Conservation (phyloP, 2,329 filamentous ascomycete species). For the Pseudopithomyces chartarum region DNA sequence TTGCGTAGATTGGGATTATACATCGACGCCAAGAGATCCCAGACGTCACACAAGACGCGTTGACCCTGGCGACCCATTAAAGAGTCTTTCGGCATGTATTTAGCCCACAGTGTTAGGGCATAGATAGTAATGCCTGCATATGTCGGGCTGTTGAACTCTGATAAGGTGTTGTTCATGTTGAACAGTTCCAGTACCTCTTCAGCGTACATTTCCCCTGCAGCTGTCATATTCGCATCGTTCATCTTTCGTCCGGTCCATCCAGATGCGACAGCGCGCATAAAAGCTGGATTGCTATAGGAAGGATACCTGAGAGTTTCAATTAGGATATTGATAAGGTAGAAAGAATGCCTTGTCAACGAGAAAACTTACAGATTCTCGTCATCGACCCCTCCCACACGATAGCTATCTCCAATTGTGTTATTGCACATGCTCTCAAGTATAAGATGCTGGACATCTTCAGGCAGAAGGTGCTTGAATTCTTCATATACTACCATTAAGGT, state of each 20-base stretch:
- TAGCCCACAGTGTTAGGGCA: slow-evolving; percentile 58
- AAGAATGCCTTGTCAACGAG: no score
- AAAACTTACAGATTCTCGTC: slow-evolving; percentile 59
- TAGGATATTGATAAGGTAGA: background rate
- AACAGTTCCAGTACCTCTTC: slow-evolving; percentile 54
- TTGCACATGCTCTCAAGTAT: slow-evolving; percentile 53
- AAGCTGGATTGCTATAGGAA: slow-evolving; percentile 59
- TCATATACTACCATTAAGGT: slow-evolving; percentile 60
- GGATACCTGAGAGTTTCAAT: slow-evolving; percentile 33
- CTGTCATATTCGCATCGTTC: slow-evolving; percentile 60
- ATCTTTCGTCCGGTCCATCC: slow-evolving; percentile 60
- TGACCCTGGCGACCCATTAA: slow-evolving; percentile 47
- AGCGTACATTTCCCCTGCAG: slow-evolving; percentile 58
- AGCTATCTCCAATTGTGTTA: slow-evolving; percentile 59
- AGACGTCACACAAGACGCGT: slow-evolving; percentile 56
- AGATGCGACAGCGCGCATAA: slow-evolving; percentile 63
- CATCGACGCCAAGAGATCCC: slow-evolving; percentile 56
- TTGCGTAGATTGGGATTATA: slow-evolving; percentile 63
- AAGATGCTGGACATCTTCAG: background rate
- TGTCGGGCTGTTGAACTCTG: slow-evolving; percentile 63
- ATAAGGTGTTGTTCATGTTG: slow-evolving; percentile 52
- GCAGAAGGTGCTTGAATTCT: slow-evolving; percentile 56
- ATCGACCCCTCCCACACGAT: slow-evolving; percentile 61
- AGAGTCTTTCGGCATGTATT: slow-evolving; percentile 58
- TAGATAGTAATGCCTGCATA: slow-evolving; percentile 64